Percentiles rank a stretch among this genome's conserved stretches.
These are phyloP conservation scores for Cyclotella choctawhatcheeana DNA, from an alignment of 108 stramenopile species.

Conservation along the genomic window DNA sequence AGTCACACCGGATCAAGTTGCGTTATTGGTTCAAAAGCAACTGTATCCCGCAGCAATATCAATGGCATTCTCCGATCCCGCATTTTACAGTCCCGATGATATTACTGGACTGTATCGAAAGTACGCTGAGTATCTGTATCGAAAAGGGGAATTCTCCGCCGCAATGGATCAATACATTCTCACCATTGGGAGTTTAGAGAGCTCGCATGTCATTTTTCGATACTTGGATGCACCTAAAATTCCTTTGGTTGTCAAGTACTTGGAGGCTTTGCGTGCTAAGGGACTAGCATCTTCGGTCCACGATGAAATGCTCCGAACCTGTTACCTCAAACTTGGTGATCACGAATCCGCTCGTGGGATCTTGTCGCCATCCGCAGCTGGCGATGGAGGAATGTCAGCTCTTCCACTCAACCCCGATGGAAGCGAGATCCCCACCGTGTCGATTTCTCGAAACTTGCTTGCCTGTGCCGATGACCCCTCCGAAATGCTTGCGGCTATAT, in stretches of 20 bases:
- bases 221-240: conserved; percentile 94
- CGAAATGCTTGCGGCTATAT: conserved; percentile 81
- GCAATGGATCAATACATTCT: conserved; percentile 94
- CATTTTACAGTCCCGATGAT: conserved; percentile 64
- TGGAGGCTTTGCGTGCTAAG: conserved; percentile 74
- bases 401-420: conserved; percentile 56
- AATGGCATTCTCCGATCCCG: conserved; percentile 87
- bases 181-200: conserved; percentile 94
- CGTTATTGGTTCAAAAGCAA: conserved; percentile 83
- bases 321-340: conserved; percentile 85
- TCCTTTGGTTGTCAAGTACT: conserved; percentile 83
- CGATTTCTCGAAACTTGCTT: conserved; percentile 60
- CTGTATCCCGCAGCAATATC: conserved; percentile 92
- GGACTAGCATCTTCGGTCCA: conserved; percentile 76
- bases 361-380: conserved; percentile 50
- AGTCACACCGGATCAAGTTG: conserved; percentile 67
- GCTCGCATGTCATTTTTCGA: conserved; percentile 93
- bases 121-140: conserved; percentile 95
- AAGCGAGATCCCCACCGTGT: conserved; percentile 28
- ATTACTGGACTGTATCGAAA: conserved; percentile 82
- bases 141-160: conserved; percentile 88
- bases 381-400: conserved; percentile 25
- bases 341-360: conserved; percentile 76
- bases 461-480: conserved; percentile 63
- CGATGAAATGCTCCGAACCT: conserved; percentile 78